Base-by-base conservation (phyloP, 2,329 filamentous ascomycete species). In the Sporothrix sp. region DNA sequence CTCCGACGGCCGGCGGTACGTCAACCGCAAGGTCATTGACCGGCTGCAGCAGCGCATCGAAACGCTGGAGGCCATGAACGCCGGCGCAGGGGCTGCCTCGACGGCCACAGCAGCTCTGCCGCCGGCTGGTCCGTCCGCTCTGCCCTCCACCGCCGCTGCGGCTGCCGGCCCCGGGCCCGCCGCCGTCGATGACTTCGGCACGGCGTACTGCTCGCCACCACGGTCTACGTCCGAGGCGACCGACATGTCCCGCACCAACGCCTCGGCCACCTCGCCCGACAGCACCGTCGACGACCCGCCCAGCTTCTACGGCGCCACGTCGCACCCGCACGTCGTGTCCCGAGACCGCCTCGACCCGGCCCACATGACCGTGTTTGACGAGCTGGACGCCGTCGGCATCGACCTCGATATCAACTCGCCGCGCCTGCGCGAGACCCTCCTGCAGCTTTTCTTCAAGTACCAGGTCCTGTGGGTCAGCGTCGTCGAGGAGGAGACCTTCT, bases 401-500 rank as follows among this genome's bases (percentile, higher is more conserved):
- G 46, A 50, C 23, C 40, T 52, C 9, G 51, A 52, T 11, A 27
- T 28, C 27, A 36, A 16, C 33, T 50, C 51, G 35, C 46, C 46
- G 18, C 51, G 50, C 16, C 42, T 52, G 21, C 51, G 51, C 16
- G 46, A 30, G 13, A 42, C 48, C 14, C 36, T 52, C 21, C 36
- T 52, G 14, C 51, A 52, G 28, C 32, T 42, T 2, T 52, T 50
- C 21, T 52, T 52, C 36, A 49, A 52, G 14, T 52, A 52, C 35
- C 51, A 52, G 36, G 42, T 28, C 7, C 40, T 52, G 20, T 52
- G 51, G 51, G 51, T 46, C 13, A 30, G 20, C 25, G 40, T 52
- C 4, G 51, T 52, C 8, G 35, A 52, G 40, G 23, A 27, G 14
- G 51, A 49, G 5, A 23, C 28, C 21, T 52, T 52, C 30, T 30